phyloP scores from a whole-genome alignment of 1,139 yeast genomes.

The Hansenula anomala region DNA sequence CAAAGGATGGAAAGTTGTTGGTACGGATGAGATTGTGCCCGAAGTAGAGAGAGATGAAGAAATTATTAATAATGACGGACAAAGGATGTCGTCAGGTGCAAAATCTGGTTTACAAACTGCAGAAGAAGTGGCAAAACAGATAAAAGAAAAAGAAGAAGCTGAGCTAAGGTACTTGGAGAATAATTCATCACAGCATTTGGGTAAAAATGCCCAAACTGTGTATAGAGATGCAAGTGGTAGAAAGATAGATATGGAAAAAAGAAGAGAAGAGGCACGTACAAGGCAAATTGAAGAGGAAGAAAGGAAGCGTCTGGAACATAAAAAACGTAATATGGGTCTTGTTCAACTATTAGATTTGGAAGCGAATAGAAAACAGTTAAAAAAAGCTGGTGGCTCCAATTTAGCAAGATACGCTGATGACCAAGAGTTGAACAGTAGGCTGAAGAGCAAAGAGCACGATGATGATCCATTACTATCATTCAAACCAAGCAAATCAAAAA shows the following conservation, averaged over 20 bases:
- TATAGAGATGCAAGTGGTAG: conserved; percentile 60
- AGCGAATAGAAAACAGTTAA: conserved; percentile 25
- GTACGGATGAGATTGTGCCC: conserved; percentile 19
- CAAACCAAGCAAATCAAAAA: conserved; percentile 18
- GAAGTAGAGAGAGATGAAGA: conserved; percentile 1
- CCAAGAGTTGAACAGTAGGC: conserved; percentile 31
- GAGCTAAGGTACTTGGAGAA: conserved; percentile 17
- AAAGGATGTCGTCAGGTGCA: conserved; percentile 34
- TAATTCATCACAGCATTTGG: conserved; percentile 7
- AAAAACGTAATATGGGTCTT: conserved; percentile 36
- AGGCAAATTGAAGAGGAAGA: conserved; percentile 25
- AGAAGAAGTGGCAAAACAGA: conserved; percentile 31
- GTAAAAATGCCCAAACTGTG: conserved; percentile 34
- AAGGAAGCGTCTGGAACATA: conserved; percentile 21
- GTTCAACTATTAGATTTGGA: conserved; percentile 33
- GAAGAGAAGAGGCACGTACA: conserved; percentile 25
- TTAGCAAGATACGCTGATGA: conserved; percentile 33
- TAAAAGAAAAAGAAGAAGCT: conserved; percentile 23
- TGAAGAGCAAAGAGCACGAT: conserved; percentile 32
- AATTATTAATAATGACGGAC: conserved; percentile 2
- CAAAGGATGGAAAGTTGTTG: conserved; percentile 26
- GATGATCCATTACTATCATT: conserved; percentile 72
- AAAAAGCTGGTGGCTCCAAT: conserved; percentile 26
- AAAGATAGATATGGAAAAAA: conserved; percentile 36
- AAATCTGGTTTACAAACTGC: conserved; percentile 43